These are phyloP conservation scores for Phaeophleospora eucalypticola DNA, from an alignment of 2,329 filamentous ascomycete species.

Conservation along the genomic window DNA sequence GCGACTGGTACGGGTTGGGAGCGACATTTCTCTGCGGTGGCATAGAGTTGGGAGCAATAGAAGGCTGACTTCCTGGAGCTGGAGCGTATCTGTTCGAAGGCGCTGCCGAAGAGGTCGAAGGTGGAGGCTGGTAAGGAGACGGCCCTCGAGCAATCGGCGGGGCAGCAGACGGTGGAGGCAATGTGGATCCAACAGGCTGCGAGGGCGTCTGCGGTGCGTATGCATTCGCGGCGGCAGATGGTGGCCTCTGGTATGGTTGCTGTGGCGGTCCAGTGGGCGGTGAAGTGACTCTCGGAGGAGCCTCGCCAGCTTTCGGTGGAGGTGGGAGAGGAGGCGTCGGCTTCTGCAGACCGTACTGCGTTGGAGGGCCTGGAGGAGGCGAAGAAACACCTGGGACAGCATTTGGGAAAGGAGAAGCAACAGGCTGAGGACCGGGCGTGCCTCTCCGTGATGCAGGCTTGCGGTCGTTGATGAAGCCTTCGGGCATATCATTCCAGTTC, in stretches of 20 bases:
- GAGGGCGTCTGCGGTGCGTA: slow-evolving; percentile 60
- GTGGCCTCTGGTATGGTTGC: slow-evolving; percentile 36
- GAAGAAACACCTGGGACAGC: slow-evolving; percentile 50
- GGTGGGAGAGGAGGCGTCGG: slow-evolving; percentile 71
- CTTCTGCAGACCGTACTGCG: slow-evolving; percentile 55
- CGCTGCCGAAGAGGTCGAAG: slow-evolving; percentile 56
- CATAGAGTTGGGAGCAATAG: slow-evolving; percentile 33
- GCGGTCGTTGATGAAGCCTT: slow-evolving; percentile 69
- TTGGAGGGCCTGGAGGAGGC: slow-evolving; percentile 52
- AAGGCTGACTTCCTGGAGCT: slow-evolving; percentile 56
- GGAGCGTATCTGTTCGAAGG: slow-evolving; percentile 71
- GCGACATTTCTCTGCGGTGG: slow-evolving; percentile 42
- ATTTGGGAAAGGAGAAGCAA: slow-evolving; percentile 71
- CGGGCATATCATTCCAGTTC: slow-evolving; percentile 92
- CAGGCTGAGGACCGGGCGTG: slow-evolving; percentile 65
- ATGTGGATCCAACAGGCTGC: slow-evolving; percentile 38
- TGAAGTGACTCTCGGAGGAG: slow-evolving; percentile 65
- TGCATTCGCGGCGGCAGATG: slow-evolving; percentile 55
- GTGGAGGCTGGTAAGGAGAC: slow-evolving; percentile 83
- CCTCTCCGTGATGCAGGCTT: slow-evolving; percentile 58
- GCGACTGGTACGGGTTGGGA: slow-evolving; percentile 42
- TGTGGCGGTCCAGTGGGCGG: slow-evolving; percentile 57
- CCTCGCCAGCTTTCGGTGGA: slow-evolving; percentile 74
- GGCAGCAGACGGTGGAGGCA: slow-evolving; percentile 47
- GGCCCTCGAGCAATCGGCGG: slow-evolving; percentile 67